Percentiles rank a stretch among this genome's conserved stretches.
Evolutionary conservation across 2,329 filamentous ascomycete species (phyloP).

Genomic region (Ophidiomyces ophidiicola): DNA sequence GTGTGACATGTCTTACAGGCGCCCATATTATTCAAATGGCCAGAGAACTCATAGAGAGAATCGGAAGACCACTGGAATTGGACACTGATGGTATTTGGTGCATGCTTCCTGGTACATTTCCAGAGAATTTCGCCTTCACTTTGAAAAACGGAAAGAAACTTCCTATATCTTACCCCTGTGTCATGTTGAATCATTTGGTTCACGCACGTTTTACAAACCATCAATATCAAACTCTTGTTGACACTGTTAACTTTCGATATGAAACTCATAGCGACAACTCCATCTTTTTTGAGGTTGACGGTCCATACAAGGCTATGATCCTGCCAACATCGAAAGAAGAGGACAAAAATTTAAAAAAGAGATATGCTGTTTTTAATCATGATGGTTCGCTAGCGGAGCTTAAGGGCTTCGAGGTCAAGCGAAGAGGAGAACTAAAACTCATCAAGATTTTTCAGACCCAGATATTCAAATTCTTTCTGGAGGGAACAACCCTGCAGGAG

Average conservation of each 20-base stretch:
- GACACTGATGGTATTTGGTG: constrained; percentile 99
- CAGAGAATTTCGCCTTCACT: constrained; percentile 90
- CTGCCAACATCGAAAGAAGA: constrained; percentile 95
- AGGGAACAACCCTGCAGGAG: constrained; percentile 73
- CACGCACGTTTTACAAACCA: constrained; percentile 93
- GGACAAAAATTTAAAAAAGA: constrained; percentile 98
- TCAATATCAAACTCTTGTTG: constrained; percentile 83
- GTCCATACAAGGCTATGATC: constrained; percentile 95
- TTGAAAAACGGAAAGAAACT: constrained; percentile 93
- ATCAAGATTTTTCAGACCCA: constrained; percentile 99
- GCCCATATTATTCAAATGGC: constrained; percentile 96
- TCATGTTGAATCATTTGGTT: constrained; percentile 97
- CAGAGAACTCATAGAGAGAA: constrained; percentile 78
- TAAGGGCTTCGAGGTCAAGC: constrained; percentile 96
- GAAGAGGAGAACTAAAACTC: constrained; percentile 91
- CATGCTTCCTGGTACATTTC: constrained; percentile 91
- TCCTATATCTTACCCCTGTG: constrained; percentile 92
- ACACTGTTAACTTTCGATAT: constrained; percentile 71
- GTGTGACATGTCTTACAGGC: constrained; percentile 91
- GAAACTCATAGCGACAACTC: constrained; percentile 97
- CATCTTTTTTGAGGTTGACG: constrained; percentile 98
- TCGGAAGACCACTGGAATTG: constrained; percentile 82
- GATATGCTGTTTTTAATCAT: constrained; percentile 97
- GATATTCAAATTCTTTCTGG: constrained; percentile 98
- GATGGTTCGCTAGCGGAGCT: constrained; percentile 89